phyloP scores from a whole-genome alignment of 2,329 filamentous ascomycete genomes.

The Eurotiales sp. region DNA sequence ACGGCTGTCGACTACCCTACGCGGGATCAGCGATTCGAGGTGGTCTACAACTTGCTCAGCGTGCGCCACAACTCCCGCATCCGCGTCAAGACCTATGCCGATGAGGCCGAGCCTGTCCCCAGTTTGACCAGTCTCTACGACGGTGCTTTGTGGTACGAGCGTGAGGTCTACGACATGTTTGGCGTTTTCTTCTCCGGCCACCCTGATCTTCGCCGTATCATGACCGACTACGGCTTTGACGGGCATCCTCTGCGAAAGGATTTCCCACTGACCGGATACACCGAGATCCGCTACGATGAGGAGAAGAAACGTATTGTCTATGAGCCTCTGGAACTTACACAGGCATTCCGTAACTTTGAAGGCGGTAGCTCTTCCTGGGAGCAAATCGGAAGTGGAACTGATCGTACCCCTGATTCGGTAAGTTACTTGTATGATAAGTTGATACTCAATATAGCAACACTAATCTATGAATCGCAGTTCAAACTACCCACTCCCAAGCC shows the following conservation, averaged over 20 bases:
- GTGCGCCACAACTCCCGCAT: constrained; percentile 96
- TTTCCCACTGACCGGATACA: constrained; percentile 96
- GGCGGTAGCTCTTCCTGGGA: constrained; percentile 72
- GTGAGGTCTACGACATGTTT: constrained; percentile 96
- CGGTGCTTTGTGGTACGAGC: constrained; percentile 97
- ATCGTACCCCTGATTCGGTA: constrained; percentile 71
- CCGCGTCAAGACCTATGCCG: constrained; percentile 96
- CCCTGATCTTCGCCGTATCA: constrained; percentile 92
- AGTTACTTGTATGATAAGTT: too few relatives aligned
- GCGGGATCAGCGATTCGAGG: constrained; percentile 90
- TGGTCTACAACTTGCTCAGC: constrained; percentile 95
- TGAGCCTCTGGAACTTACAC: constrained; percentile 94
- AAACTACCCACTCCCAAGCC: constrained; percentile 95
- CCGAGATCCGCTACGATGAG: constrained; percentile 95
- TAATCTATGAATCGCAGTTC: constrained; percentile 56
- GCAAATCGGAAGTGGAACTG: constrained; percentile 66
- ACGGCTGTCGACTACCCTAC: constrained; percentile 96
- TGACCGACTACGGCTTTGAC: constrained; percentile 99
- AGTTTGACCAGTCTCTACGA: constrained; percentile 83
- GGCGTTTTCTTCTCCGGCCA: constrained; percentile 95
- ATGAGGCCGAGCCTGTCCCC: constrained; percentile 90
- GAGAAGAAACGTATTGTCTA: constrained; percentile 99
- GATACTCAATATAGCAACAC: too few relatives aligned
- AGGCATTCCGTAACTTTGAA: constrained; percentile 98
- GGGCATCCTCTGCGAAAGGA: constrained; percentile 96